Percentiles rank a stretch among this genome's conserved stretches.
Evolutionary conservation across 2,329 filamentous ascomycete genomes (phyloP).

Genomic region (Fusarium sp.): DNA sequence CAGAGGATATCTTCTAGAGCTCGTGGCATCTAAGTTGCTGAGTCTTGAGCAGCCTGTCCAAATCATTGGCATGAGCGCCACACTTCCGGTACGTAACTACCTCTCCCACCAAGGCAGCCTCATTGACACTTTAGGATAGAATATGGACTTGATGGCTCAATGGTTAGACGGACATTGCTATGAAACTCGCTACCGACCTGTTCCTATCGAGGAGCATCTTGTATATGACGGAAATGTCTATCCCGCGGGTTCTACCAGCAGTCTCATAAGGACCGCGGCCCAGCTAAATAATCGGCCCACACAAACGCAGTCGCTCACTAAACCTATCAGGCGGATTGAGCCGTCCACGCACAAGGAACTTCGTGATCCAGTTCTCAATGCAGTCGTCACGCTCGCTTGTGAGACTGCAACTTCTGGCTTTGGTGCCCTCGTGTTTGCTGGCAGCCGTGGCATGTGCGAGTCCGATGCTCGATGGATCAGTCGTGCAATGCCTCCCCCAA

Average conservation of each 20-base stretch:
- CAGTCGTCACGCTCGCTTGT: conserved; percentile 74
- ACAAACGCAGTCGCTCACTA: conserved; percentile 49
- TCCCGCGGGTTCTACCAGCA: conserved; percentile 64
- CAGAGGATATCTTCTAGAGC: conserved; percentile 79
- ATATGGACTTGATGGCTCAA: conserved; percentile 73
- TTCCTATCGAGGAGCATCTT: conserved; percentile 80
- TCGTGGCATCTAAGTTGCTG: conserved; percentile 79
- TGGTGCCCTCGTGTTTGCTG: conserved; percentile 79
- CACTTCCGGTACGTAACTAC: conserved; percentile 68
- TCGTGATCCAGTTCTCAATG: conserved; percentile 72
- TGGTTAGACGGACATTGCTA: conserved; percentile 80
- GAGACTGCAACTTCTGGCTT: conserved; percentile 76
- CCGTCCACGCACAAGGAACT: conserved; percentile 70
- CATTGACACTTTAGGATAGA: conserved; percentile 56
- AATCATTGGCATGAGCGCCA: conserved; percentile 84
- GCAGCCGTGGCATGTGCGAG: conserved; percentile 75
- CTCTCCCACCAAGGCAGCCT: not conserved
- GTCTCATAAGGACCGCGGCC: conserved; percentile 66
- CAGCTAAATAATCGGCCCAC: conserved; percentile 55
- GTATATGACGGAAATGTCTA: conserved; percentile 78
- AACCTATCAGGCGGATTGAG: conserved; percentile 61
- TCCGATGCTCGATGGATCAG: conserved; percentile 75
- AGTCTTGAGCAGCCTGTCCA: conserved; percentile 74
- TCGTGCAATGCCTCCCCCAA: conserved; percentile 67
- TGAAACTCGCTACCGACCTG: conserved; percentile 76